A percentile compares a stretch with the other conserved stretches of the same genome.
Evolutionary conservation across 2,329 filamentous ascomycete genomes (phyloP).

Genomic region (Hymenoscyphus infarciens): DNA sequence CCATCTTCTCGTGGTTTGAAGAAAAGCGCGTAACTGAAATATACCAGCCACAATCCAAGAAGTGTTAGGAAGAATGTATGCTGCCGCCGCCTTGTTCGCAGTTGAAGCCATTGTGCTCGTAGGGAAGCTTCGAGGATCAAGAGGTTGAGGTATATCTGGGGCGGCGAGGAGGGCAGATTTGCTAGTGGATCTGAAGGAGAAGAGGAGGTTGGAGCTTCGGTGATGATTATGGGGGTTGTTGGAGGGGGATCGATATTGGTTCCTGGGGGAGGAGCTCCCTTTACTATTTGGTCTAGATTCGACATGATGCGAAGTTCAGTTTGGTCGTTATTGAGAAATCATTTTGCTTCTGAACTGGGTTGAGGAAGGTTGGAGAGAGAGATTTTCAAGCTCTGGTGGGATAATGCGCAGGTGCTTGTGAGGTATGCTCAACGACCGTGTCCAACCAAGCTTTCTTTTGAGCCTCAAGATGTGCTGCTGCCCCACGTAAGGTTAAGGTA

Average conservation of each 20-base stretch:
- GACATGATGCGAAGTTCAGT: slow-evolving; percentile 26
- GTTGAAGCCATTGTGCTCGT: slow-evolving; percentile 85
- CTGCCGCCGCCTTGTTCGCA: slow-evolving; percentile 82
- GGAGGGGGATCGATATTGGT: slow-evolving; percentile 32
- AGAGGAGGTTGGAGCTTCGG: slow-evolving; percentile 35
- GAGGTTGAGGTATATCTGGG: slow-evolving; percentile 87
- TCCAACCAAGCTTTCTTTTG: slow-evolving; percentile 6
- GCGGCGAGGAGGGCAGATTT: slow-evolving; percentile 37
- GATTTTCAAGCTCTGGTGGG: not conserved
- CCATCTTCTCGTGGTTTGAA: slow-evolving; percentile 95
- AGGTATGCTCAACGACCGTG: not conserved
- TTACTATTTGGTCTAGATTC: slow-evolving; percentile 75
- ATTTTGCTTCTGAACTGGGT: slow-evolving; percentile 8
- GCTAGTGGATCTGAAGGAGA: slow-evolving; percentile 34
- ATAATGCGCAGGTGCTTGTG: not conserved
- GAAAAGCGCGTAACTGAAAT: slow-evolving; percentile 88
- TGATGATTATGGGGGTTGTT: slow-evolving; percentile 40
- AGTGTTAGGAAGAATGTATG: slow-evolving; percentile 89
- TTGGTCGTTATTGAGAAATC: slow-evolving; percentile 20
- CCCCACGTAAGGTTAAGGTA: not conserved
- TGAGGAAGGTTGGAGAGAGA: not conserved
- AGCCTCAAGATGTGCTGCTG: not conserved
- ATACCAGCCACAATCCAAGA: slow-evolving; percentile 73
- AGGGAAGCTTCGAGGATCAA: slow-evolving; percentile 94
- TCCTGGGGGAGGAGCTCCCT: slow-evolving; percentile 73